Evolutionary conservation across 148 eudicot species (phyloP), one percentile per base, ranked within the genome.

Genomic region (Selenicereus undatus): DNA sequence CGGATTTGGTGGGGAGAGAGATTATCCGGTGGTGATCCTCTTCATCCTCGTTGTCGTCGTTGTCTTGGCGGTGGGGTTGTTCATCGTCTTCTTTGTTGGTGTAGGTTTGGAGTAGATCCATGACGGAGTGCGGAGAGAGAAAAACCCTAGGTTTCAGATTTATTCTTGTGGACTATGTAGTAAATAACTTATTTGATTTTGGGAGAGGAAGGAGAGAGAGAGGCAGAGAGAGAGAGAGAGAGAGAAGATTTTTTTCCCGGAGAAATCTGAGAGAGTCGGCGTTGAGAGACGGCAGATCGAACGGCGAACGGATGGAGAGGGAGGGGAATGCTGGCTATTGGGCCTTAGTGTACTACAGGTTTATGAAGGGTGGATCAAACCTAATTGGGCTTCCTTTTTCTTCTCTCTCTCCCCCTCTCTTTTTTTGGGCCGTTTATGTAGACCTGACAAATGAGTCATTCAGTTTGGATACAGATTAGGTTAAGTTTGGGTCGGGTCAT

Each of bases 1-100:
- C 76, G 42, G 97, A 93, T 84, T 92, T 95, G 42, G 91, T 1
- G 0, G 92, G 91, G 11, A 95, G 89, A 1, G 88, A 62, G 73
- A 91, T 80, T 1, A 78, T n/a, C 0, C 75, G 84, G 65, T 75
- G 76, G 1, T 75, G 8, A 22, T 79, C 79, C 9, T 75, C 79
- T 1, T 79, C 82, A 1, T 36, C 52, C 0, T 77, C 77, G 24
- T 42, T 16, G 12, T 39, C 75, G 65, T 13, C 60, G 76, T 24
- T n/a, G 11, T 42, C 26, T 22, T 16, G 17, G 30, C 27, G 64
- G 75, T 21, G 26, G 74, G 45, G 43, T 32, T 32, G 42, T n/a
- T 54, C 65, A 22, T 79, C 81, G 74, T 78, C 80, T 6, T 70
- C 66, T 36, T 71, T 72, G 16, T 24, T 48, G 70, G 80, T 16